These are phyloP conservation scores for Aureobasidium namibiae DNA, from an alignment of 2,329 filamentous ascomycete species.

Conservation along the genomic window DNA sequence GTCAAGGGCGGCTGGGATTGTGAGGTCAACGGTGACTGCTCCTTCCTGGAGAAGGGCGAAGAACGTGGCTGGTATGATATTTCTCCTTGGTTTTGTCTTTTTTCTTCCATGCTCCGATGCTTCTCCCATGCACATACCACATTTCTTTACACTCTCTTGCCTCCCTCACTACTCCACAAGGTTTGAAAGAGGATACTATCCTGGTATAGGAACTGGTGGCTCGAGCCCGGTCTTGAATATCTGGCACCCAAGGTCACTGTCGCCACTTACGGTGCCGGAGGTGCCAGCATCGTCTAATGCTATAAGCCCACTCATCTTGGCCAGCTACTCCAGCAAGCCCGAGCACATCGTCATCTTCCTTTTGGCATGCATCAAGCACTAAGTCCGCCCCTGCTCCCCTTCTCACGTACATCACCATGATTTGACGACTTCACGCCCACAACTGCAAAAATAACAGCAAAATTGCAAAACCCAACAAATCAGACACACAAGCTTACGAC, in stretches of 20 bases:
- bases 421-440: neutral
- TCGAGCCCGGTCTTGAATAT: constrained; percentile 7
- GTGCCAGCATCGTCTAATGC: neutral
- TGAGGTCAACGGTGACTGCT: constrained; percentile 73
- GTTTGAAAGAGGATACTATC: constrained; percentile 12
- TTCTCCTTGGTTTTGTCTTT: constrained; percentile 19
- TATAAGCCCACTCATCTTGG: constrained; percentile 3
- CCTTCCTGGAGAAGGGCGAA: constrained; percentile 67
- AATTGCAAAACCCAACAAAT: constrained; percentile 3
- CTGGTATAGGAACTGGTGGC: constrained; percentile 6
- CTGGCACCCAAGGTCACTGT: neutral
- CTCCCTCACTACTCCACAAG: neutral
- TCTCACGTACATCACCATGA: neutral
- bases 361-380: constrained; percentile 8
- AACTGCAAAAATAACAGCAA: constrained; percentile 4
- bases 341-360: neutral
- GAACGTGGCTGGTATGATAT: constrained; percentile 75
- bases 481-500: constrained; percentile 12
- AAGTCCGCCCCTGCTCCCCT: constrained; percentile 1
- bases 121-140: neutral
- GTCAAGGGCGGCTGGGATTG: constrained; percentile 75
- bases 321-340: neutral
- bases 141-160: neutral
- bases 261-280: neutral
- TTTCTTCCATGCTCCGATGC: constrained; percentile 2